Evolutionary conservation across 352 stramenopile species (phyloP).

Genomic region (Pythium rhizo-oryzae): DNA sequence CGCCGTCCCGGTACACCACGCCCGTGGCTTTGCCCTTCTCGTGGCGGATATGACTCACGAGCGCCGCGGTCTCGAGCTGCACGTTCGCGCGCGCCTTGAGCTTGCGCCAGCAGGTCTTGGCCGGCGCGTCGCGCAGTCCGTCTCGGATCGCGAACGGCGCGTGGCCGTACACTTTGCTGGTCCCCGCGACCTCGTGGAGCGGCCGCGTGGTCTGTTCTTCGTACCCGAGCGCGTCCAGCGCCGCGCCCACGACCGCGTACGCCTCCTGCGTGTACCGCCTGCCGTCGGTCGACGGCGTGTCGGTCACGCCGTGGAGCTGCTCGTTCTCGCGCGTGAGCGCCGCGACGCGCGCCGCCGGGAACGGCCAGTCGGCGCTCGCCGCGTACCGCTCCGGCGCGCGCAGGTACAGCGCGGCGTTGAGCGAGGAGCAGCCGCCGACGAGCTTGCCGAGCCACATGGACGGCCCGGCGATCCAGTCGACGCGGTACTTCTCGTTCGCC

Average conservation of each 20-base stretch:
- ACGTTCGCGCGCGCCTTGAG: constrained; percentile 10
- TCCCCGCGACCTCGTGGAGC: no score
- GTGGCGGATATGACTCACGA: constrained; percentile 57
- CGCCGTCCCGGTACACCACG: constrained; percentile 43
- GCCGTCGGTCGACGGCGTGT: constrained; percentile 50
- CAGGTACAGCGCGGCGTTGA: constrained; percentile 89
- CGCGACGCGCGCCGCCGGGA: constrained; percentile 62
- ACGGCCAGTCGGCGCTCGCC: constrained; percentile 47
- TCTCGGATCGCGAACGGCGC: constrained; percentile 58
- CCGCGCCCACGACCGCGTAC: constrained; percentile 47
- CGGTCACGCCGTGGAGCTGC: constrained; percentile 45
- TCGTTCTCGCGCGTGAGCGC: constrained; percentile 60
- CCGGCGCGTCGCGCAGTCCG: constrained; percentile 55
- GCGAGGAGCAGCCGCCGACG: constrained; percentile 77
- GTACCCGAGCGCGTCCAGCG: constrained; percentile 43
- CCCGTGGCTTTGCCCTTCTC: constrained; percentile 40
- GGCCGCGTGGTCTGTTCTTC: constrained; percentile 35
- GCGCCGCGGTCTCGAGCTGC: constrained; percentile 37
- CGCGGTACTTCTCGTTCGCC: constrained; percentile 47
- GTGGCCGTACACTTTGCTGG: constrained; percentile 62
- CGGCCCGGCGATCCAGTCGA: constrained; percentile 47
- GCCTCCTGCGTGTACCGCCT: constrained; percentile 56
- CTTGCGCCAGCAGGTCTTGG: constrained; percentile 46
- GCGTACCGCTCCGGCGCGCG: constrained; percentile 56
- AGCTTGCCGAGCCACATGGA: constrained; percentile 75